Base-by-base conservation (phyloP, 306 rosid genomes). In the Quercus mongolica region DNA sequence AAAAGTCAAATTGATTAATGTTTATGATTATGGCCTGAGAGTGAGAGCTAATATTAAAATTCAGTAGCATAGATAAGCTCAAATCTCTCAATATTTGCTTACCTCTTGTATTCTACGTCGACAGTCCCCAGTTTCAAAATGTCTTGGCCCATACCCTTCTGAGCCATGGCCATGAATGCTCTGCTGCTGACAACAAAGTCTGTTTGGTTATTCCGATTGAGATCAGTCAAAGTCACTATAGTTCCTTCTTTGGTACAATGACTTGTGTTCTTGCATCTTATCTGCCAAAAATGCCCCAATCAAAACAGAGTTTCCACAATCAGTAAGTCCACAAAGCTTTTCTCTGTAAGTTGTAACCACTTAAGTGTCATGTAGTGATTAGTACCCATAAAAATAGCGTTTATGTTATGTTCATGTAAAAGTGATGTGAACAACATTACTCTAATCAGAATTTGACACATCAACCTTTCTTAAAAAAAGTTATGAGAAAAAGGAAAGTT, bases 41-140 rank as follows among this genome's bases (percentile, higher is more conserved):
- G 44, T 56, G 15, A 35, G 44, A 25, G 56, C 12, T 13, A 17
- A 15, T 5, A 75, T 2, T 28, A 13, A 46, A 38, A 49, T 49
- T 49, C 54, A 49, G 54, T 49, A 49, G 54, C 5, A 49, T 2
- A 0, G 54, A 17, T 49, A 11, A 49, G 54, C 54, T 49, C 54
- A 49, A 49, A 35, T 68, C 11, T 65, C 54, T 59, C 19, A 71
- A 57, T 49, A 75, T 41, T 41, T 30, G 81, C 76, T 63, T 73
- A 94, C 99, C 98, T 90, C 80, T 88, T 90, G 58, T 91, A 88
- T 78, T 95, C 97, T 54, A 95, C 90, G 56, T 93, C 96, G 6
- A 87, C 83, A 78, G 88, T 81, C 63, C 97, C 98, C 68, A 74
- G 92, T 44, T 86, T 89, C 83, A 91, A 44, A 72, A 89, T 58